Conservation (phyloP, 495 filamentous ascomycete genomes). For the Hypoxylon perforatum region DNA sequence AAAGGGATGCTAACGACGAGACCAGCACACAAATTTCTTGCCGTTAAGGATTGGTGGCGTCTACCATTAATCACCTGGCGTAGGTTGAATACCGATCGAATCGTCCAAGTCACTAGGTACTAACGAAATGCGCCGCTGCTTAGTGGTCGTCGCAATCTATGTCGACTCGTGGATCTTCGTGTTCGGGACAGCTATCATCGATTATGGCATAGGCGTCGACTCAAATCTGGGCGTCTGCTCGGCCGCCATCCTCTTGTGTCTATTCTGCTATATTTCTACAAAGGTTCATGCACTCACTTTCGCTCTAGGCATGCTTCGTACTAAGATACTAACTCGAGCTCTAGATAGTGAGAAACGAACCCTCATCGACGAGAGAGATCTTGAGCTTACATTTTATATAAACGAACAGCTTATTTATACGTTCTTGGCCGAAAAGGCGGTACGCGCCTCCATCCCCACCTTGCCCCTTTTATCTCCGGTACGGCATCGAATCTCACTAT, state of each 20-base stretch:
- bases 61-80: conserved; percentile 60
- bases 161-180: conserved; percentile 62
- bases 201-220: conserved; percentile 61
- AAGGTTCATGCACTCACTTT: conserved; percentile 52
- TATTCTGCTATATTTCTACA: conserved; percentile 63
- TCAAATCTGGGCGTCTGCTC: conserved; percentile 55
- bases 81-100: conserved; percentile 23
- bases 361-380: background rate
- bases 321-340: background rate
- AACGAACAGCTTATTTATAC: conserved; percentile 59
- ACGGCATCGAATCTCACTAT: conserved; percentile 3
- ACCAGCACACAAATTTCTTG: conserved; percentile 51
- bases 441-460: conserved; percentile 37
- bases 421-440: conserved; percentile 65
- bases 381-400: conserved; percentile 19
- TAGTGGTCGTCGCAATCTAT: conserved; percentile 65
- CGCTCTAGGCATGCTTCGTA: background rate
- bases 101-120: background rate
- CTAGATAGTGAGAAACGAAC: conserved; percentile 52
- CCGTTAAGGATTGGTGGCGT: conserved; percentile 54
- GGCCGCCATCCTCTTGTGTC: conserved; percentile 61
- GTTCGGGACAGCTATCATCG: conserved; percentile 59
- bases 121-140: background rate
- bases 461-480: background rate
- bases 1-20: conserved; percentile 3